Conservation (phyloP, 371 early-diverging fungal genomes). For the Fennellomyces sp. region DNA sequence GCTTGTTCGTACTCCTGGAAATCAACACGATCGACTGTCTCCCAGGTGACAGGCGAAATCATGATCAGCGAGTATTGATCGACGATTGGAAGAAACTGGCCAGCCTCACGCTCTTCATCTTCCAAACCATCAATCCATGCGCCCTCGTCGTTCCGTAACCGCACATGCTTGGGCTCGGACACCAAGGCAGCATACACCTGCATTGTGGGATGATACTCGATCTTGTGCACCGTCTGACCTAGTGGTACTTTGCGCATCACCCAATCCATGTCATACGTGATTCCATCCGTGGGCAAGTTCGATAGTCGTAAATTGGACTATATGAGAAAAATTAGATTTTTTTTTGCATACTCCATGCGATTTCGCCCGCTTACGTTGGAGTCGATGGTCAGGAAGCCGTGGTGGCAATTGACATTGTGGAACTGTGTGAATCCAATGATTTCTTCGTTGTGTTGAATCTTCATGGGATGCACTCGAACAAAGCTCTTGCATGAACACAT, state of each 20-base stretch:
- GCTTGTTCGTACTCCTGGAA: slow-evolving; percentile 91
- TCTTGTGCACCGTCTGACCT: slow-evolving; percentile 72
- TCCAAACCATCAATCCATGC: slow-evolving; percentile 48
- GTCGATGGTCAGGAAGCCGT: slow-evolving; percentile 81
- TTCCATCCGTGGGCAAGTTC: slow-evolving; percentile 67
- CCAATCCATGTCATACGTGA: slow-evolving; percentile 86
- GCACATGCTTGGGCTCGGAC: slow-evolving; percentile 64
- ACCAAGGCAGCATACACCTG: slow-evolving; percentile 82
- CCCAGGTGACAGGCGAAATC: slow-evolving; percentile 95
- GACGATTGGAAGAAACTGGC: slow-evolving; percentile 66
- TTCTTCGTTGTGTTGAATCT: slow-evolving; percentile 53
- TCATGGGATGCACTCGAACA: slow-evolving; percentile 83
- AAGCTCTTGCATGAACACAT: slow-evolving; percentile 70
- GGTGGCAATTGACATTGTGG: slow-evolving; percentile 79
- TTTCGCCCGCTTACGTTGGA: slow-evolving; percentile 35
- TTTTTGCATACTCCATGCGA: neutral
- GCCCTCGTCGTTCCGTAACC: slow-evolving; percentile 71
- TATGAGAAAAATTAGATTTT: neutral
- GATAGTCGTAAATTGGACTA: slow-evolving; percentile 73
- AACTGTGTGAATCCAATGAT: slow-evolving; percentile 79
- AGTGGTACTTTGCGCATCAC: slow-evolving; percentile 82
- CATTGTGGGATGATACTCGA: slow-evolving; percentile 83
- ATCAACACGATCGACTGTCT: slow-evolving; percentile 83
- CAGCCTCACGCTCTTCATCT: slow-evolving; percentile 37
- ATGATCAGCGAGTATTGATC: slow-evolving; percentile 78